Evolutionary conservation across 176 grass and related monocot genomes (phyloP).

Genomic region (Guadua angustifolia): DNA sequence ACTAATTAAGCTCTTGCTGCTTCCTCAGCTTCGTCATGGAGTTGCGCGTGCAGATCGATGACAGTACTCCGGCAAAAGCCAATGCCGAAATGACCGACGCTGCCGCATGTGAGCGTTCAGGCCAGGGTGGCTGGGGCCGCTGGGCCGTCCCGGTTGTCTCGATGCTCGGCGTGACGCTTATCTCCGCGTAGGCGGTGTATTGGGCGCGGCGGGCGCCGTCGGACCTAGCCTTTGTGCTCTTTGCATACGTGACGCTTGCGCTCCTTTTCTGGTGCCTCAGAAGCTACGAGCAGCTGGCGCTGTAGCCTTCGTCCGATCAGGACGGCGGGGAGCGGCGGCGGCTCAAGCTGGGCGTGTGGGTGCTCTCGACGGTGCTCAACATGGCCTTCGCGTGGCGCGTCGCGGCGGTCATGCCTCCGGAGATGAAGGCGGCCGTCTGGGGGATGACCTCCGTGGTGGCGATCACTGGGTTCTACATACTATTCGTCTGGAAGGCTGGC

Average conservation of each 20-base stretch:
- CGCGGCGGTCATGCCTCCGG: neutral
- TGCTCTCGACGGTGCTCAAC: neutral
- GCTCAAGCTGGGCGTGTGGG: conserved; percentile 10
- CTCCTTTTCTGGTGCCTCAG: neutral
- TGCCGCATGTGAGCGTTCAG: no score
- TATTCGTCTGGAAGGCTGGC: neutral
- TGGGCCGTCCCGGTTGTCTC: neutral
- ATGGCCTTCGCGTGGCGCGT: neutral
- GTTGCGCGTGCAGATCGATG: no score
- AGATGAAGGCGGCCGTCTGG: neutral
- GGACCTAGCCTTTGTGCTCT: neutral
- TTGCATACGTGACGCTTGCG: neutral
- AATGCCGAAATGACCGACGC: no score
- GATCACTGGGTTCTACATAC: neutral
- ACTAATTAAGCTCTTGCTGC: no score
- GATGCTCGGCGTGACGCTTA: conserved; percentile 40
- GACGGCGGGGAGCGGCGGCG: neutral
- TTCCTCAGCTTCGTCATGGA: no score
- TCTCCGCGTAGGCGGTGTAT: neutral
- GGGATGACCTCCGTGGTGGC: neutral
- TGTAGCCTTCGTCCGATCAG: neutral
- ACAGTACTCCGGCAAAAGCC: no score
- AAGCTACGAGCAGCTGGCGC: neutral
- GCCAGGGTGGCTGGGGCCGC: no score
- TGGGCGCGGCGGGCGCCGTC: neutral